Evolutionary conservation across 176 grass and related monocot genomes (phyloP), one percentile per base, ranked within the genome.

Genomic region (Oryza glaberrima): DNA sequence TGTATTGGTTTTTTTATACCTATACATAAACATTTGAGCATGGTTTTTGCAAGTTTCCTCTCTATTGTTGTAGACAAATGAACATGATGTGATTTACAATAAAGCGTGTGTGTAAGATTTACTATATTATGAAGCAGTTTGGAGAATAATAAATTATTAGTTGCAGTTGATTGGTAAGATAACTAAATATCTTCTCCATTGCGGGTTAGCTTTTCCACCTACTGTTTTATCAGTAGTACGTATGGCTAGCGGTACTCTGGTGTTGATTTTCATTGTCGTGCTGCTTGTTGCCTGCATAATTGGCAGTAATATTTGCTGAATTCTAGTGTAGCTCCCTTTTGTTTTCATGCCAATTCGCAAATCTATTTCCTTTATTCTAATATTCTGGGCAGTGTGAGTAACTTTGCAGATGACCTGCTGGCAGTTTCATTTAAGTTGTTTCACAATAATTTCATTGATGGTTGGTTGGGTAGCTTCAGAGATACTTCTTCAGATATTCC

Each of bases 211-310:
- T 82, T 20, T 72, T 65, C 23, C 4, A 15, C n/a, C 3, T 19
- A 32, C 10, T 47, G 10, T 73, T 83, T 22, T 46, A 58, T 41
- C 40, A 36, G 28, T 43, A 73, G 9, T 63, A 64, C 22, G 52
- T 56, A 83, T 40, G 17, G 2, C n/a, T 72, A 36, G 51, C 46
- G 23, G 69, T 45, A 20, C 5, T 63, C 22, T 73, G 4, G 38
- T 52, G 43, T 63, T 45, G 58, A 12, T 82, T 63, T 81, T 82
- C 69, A 23, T 73, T 13, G n/a, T 11, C 17, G 1, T 43, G 54
- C 22, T 63, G 69, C 54, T 83, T 83, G 77, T 80, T 41, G 40
- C 40, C 61, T 70, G 61, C 63, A 69, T 80, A 34, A 73, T 5
- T 9, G 5, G 17, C 5, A 82, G 3, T 10, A 36, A 19, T 4